These are phyloP conservation scores for Candida corydali DNA, from an alignment of 805 yeast species.

Conservation along the genomic window DNA sequence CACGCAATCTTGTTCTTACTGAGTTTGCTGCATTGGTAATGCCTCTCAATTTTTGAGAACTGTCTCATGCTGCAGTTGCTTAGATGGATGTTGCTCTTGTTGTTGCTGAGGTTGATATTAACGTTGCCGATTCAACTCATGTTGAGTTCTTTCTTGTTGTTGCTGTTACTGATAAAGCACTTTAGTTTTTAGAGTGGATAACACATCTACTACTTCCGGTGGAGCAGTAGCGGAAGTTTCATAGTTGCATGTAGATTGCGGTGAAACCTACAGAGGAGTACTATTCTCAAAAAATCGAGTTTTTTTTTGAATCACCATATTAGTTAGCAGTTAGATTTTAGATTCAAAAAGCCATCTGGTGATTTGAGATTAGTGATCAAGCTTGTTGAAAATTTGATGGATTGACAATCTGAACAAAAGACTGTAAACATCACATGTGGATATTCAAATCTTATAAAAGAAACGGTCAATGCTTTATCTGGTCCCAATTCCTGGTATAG, in stretches of 20 bases:
- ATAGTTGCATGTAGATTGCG: constrained; percentile 30
- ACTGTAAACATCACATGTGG: constrained; percentile 73
- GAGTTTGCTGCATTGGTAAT: constrained; percentile 61
- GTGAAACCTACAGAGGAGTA: constrained; percentile 39
- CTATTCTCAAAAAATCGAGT: constrained; percentile 24
- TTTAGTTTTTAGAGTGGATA: constrained; percentile 53
- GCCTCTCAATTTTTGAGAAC: constrained; percentile 67
- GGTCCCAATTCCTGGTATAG: constrained; percentile 71
- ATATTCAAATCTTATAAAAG: constrained; percentile 64
- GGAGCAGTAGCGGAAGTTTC: constrained; percentile 20
- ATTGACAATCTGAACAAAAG: constrained; percentile 86
- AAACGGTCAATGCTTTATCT: constrained; percentile 72
- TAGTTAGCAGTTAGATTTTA: constrained; percentile 46
- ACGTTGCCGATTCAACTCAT: constrained; percentile 60
- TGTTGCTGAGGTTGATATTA: constrained; percentile 66
- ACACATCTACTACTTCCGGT: constrained; percentile 34
- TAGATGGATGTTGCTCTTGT: constrained; percentile 67
- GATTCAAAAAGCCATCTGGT: constrained; percentile 55
- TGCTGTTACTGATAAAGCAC: constrained; percentile 48
- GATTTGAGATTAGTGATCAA: constrained; percentile 76
- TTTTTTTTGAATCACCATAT: constrained; percentile 33
- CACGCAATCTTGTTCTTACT: constrained; percentile 72
- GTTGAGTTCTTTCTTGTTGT: constrained; percentile 58
- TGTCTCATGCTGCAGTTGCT: constrained; percentile 69
- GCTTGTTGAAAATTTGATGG: constrained; percentile 74